Percentiles rank a stretch among this genome's conserved stretches.
Conservation (phyloP, 129 eudicot genomes). For the Tagetes patula region DNA sequence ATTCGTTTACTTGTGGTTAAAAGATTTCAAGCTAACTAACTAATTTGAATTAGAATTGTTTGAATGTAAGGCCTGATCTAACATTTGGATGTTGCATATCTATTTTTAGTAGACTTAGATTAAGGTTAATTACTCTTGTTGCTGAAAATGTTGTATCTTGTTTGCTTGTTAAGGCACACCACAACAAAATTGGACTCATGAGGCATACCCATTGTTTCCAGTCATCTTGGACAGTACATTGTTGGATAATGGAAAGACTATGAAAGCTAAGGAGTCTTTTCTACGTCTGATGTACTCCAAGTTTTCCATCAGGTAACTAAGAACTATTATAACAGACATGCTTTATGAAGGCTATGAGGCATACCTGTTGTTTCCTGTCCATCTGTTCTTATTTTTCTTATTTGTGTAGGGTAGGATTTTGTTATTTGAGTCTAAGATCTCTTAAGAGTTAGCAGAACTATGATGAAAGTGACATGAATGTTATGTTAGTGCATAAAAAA, state of each 20-base stretch:
- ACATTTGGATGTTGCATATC: slow-evolving; percentile 11
- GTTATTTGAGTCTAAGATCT: not conserved
- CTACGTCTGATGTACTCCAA: slow-evolving; percentile 86
- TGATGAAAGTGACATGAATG: no score
- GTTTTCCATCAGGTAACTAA: slow-evolving; percentile 75
- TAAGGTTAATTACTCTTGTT: not conserved
- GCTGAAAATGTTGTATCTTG: not conserved
- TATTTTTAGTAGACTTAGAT: not conserved
- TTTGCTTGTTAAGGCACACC: slow-evolving; percentile 54
- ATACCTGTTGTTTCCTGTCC: no score
- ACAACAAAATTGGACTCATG: slow-evolving; percentile 79
- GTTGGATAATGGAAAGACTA: slow-evolving; percentile 60
- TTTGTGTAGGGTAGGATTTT: slow-evolving; percentile 11
- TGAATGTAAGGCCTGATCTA: not conserved
- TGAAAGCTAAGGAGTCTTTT: slow-evolving; percentile 76
- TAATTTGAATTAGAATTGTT: slow-evolving; percentile 4
- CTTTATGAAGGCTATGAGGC: not conserved
- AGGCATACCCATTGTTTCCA: slow-evolving; percentile 89
- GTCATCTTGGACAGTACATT: slow-evolving; percentile 91
- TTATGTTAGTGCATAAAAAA: no score
- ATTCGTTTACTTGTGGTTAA: slow-evolving; percentile 8
- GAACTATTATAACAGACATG: not conserved
- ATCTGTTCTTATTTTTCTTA: not conserved
- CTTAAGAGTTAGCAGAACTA: not conserved
- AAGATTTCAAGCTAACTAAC: not conserved